Evolutionary conservation across 2,329 filamentous ascomycete genomes (phyloP).

Genomic region (Fusarium floridanum): DNA sequence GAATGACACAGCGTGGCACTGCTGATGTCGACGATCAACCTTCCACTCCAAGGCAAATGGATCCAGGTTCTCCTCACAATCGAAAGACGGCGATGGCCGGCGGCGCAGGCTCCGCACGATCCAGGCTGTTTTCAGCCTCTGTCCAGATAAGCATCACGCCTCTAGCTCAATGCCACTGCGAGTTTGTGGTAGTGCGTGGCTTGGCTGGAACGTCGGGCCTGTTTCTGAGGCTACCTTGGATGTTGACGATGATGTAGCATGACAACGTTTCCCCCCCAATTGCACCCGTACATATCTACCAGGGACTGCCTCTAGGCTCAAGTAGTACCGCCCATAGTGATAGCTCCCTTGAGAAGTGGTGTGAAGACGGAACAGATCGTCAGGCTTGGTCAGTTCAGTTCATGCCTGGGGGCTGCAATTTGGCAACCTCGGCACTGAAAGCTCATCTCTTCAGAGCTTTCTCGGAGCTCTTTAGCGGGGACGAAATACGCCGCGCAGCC

Average conservation of each 20-base stretch:
- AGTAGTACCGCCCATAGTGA: neutral
- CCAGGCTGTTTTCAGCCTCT: slow-evolving; percentile 34
- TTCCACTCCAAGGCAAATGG: slow-evolving; percentile 17
- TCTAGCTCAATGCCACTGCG: slow-evolving; percentile 33
- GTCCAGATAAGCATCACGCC: slow-evolving; percentile 46
- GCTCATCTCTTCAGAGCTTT: neutral
- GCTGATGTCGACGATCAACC: slow-evolving; percentile 37
- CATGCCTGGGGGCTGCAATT: neutral
- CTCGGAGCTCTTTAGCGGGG: neutral
- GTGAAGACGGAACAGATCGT: neutral
- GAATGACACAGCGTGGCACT: slow-evolving; percentile 13
- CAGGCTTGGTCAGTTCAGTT: neutral
- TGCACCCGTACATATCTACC: neutral
- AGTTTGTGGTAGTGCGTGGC: slow-evolving; percentile 31
- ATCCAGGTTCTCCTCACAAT: slow-evolving; percentile 38
- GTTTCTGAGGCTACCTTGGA: slow-evolving; percentile 12
- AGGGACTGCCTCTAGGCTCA: neutral
- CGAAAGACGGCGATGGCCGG: slow-evolving; percentile 35
- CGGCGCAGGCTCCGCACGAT: slow-evolving; percentile 38
- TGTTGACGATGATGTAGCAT: slow-evolving; percentile 1
- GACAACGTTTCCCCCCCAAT: neutral
- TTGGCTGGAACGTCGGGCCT: slow-evolving; percentile 33
- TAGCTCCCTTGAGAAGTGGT: neutral
- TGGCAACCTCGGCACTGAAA: neutral
- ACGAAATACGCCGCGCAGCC: neutral